Base-by-base conservation (phyloP, 2,329 filamentous ascomycete genomes). In the Diaporthe ilicicola region DNA sequence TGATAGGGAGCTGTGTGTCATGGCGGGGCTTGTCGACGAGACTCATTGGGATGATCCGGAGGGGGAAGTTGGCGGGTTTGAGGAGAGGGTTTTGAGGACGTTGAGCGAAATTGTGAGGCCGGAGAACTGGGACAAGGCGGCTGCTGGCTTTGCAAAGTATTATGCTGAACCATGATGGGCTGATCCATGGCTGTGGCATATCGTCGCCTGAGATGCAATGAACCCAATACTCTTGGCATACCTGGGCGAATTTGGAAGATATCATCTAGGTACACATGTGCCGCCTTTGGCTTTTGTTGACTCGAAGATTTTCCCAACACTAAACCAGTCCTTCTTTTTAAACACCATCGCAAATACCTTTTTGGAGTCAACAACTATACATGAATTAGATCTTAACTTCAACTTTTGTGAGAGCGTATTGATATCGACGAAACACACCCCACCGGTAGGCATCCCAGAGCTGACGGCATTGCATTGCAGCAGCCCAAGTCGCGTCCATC, bases 41-140 rank as follows among this genome's bases (percentile, higher is more conserved):
- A 32, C 32, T 19, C 27, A 64, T 29, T 64, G 59, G 59, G 59
- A 64, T 4, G 42, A 64, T 27, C 42, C 59, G 29, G 59, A 64
- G 10, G 8, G 8, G 29, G 59, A 64, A 10, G 59, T 64, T 13
- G 44, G 44, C 10, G 59, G 44, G 12, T 64, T 64, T n/a, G 59
- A 37, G 29, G 59, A 64, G 29, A 64, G 7, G n/a, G 37, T 64
- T 22, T 29, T 64, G 2, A 34, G 13, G n/a, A 64, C 44, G 2
- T 13, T 64, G 59, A 29, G n/a, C 19, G n/a, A 37, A 10, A 64
- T 64, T 50, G 59, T 50, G 4, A 64, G 27, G n/a, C 59, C 59
- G 59, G 59, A 64, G 44, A 64, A 37, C 8, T 64, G 59, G 44
- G 2, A 50, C 2, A 44, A 44, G 17, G 19, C 59, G 13, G 44